phyloP scores from a whole-genome alignment of 2,329 filamentous ascomycete species.

The Dendryphion nanum region DNA sequence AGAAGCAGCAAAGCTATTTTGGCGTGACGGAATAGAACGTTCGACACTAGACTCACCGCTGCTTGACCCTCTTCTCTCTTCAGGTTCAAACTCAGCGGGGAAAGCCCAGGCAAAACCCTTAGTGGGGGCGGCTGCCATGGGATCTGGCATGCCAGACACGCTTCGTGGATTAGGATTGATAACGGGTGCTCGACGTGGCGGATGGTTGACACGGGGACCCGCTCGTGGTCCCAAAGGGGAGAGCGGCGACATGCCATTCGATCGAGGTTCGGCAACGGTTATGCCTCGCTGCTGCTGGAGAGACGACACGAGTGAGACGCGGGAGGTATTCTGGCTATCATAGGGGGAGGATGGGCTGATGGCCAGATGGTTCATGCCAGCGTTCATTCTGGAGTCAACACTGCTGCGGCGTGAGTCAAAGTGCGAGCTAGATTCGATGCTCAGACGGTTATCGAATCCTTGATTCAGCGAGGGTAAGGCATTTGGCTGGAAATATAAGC shows the following conservation, averaged over 20 bases:
- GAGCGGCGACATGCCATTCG: conserved; percentile 46
- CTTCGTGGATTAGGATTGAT: conserved; percentile 68
- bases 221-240: conserved; percentile 43
- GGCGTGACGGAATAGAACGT: conserved; percentile 62
- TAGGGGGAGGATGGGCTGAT: conserved; percentile 69
- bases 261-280: conserved; percentile 34
- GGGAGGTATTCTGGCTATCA: conserved; percentile 73
- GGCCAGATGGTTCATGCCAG: conserved; percentile 67
- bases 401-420: conserved; percentile 69
- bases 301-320: conserved; percentile 70
- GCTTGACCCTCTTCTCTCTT: conserved; percentile 48
- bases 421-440: conserved; percentile 51
- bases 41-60: conserved; percentile 49
- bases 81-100: conserved; percentile 66
- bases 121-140: conserved; percentile 70
- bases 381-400: conserved; percentile 76
- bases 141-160: conserved; percentile 62
- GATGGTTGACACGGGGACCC: conserved; percentile 32
- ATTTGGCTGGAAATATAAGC: conserved; percentile 24
- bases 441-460: conserved; percentile 46
- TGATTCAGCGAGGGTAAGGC: conserved; percentile 60
- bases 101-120: conserved; percentile 85
- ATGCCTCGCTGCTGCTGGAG: conserved; percentile 61
- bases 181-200: conserved; percentile 64
- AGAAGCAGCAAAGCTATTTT: conserved; percentile 75